Evolutionary conservation across 1,139 yeast species (phyloP).

Genomic region (Lodderomyces parapsilosis): DNA sequence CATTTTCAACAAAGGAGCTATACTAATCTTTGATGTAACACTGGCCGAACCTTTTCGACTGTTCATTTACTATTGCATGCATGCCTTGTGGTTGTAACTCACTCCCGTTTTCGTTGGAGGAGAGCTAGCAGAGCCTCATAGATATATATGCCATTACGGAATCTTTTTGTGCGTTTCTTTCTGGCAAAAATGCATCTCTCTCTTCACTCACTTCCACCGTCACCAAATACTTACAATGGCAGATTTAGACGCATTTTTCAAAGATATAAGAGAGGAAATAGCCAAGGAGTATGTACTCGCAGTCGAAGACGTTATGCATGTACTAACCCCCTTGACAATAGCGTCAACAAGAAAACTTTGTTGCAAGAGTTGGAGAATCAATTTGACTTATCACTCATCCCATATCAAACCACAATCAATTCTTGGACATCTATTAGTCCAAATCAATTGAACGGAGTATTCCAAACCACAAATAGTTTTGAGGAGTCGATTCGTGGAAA

Average conservation of each 20-base stretch:
- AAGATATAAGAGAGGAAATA: constrained; percentile 13
- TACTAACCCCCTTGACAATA: constrained; percentile 10
- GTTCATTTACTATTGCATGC: too few relatives aligned
- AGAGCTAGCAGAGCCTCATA: too few relatives aligned
- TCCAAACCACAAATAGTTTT: constrained; percentile 5
- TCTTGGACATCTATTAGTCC: constrained; percentile 10
- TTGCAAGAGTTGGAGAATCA: constrained; percentile 16
- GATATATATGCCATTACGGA: too few relatives aligned
- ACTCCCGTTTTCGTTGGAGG: too few relatives aligned
- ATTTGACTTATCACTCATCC: constrained; percentile 14
- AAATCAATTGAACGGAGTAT: constrained; percentile 6
- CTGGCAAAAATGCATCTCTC: not conserved
- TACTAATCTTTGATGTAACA: too few relatives aligned
- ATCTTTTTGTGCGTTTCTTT: not conserved
- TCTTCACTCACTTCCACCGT: not conserved
- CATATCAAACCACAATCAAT: constrained; percentile 12
- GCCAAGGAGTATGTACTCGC: constrained; percentile 15
- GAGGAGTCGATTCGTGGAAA: constrained; percentile 6
- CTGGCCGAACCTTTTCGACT: too few relatives aligned
- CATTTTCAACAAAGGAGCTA: too few relatives aligned
- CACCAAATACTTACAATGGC: constrained; percentile 7
- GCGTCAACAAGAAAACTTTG: constrained; percentile 12
- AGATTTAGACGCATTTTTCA: constrained; percentile 12
- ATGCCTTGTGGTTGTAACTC: too few relatives aligned
- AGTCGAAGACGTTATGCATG: not conserved